Conservation (phyloP, 73 alveolate species). For the Paramecium caudatum region DNA sequence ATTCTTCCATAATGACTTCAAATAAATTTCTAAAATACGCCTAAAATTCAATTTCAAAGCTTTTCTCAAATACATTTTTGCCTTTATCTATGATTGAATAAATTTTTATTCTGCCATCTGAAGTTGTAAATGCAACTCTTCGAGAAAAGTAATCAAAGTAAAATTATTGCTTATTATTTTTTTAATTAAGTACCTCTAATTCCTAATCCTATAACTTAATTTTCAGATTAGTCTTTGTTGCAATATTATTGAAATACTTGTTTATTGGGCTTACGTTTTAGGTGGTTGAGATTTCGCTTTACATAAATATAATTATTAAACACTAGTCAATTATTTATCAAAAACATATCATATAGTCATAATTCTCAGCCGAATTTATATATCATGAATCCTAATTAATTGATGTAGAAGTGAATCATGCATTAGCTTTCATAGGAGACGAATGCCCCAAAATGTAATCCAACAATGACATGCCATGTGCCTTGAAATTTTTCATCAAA, state of each 20-base stretch:
- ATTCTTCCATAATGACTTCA: slow-evolving; percentile 39
- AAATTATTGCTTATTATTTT: slow-evolving; percentile 4
- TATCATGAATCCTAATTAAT: slow-evolving; percentile 66
- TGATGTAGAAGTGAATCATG: slow-evolving; percentile 56
- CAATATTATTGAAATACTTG: neutral
- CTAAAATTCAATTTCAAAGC: neutral
- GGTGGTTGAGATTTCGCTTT: neutral
- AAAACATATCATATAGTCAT: neutral
- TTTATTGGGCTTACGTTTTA: neutral
- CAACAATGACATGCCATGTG: slow-evolving; percentile 79
- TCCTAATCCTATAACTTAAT: neutral
- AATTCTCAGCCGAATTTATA: slow-evolving; percentile 67
- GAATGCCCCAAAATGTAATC: slow-evolving; percentile 64
- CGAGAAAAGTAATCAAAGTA: neutral
- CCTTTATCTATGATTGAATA: neutral
- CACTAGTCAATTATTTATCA: too few species aligned
- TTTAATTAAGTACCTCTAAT: neutral
- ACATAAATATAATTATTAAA: neutral
- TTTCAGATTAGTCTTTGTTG: neutral
- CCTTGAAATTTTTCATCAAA: slow-evolving; percentile 76
- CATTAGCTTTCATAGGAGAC: slow-evolving; percentile 51
- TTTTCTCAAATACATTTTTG: neutral
- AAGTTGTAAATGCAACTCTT: neutral
- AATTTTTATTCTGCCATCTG: neutral
- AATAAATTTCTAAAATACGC: neutral